Evolutionary conservation across 1,284 basidiomycete species (phyloP).

Genomic region (Gomphus bonarii): DNA sequence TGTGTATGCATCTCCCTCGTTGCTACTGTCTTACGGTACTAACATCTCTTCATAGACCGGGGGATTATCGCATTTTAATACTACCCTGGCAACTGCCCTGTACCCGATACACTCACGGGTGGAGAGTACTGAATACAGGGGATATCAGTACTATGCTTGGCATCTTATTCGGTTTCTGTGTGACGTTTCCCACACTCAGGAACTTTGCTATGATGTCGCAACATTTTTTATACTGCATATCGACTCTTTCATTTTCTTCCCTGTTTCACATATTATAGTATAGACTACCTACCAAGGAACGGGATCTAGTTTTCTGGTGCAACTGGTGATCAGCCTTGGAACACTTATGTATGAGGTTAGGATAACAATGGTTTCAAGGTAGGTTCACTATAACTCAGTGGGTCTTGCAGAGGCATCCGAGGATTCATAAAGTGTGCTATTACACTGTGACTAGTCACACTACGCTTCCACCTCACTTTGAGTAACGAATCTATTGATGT

Average conservation of each 20-base stretch:
- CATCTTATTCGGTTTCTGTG: conserved; percentile 8
- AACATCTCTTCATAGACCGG: background rate
- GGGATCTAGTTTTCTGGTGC: too few relatives aligned
- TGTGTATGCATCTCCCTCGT: background rate
- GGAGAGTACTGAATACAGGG: conserved; percentile 12
- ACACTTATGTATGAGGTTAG: too few relatives aligned
- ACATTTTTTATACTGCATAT: background rate
- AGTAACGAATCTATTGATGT: too few relatives aligned
- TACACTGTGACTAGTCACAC: too few relatives aligned
- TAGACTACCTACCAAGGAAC: background rate
- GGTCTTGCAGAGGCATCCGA: too few relatives aligned
- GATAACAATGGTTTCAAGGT: too few relatives aligned
- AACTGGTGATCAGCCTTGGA: too few relatives aligned
- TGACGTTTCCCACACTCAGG: background rate
- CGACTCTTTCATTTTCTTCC: background rate
- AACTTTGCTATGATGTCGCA: conserved; percentile 3
- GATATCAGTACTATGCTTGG: background rate
- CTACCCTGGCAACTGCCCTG: conserved; percentile 10
- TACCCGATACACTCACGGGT: conserved; percentile 1
- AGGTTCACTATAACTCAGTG: too few relatives aligned
- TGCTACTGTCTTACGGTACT: background rate
- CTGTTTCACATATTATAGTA: too few relatives aligned
- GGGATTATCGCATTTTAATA: background rate
- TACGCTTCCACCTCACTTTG: too few relatives aligned
- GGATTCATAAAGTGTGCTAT: too few relatives aligned